phyloP scores from a whole-genome alignment of 768 basidiomycete genomes.

The Leccinum ochraceum region DNA sequence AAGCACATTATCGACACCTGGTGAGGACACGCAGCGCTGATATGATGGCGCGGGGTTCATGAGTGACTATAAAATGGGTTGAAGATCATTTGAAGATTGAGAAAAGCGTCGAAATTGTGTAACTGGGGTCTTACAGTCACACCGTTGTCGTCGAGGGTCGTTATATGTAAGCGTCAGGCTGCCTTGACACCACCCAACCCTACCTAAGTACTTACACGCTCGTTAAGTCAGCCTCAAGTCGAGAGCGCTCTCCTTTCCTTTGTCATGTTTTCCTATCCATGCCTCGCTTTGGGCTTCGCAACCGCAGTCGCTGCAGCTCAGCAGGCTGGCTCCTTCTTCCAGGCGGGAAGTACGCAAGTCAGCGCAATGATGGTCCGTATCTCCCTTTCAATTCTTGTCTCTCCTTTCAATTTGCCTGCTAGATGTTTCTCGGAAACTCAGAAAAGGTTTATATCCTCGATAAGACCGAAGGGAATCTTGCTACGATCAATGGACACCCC shows the following conservation, averaged over 20 bases:
- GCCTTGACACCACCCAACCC: not conserved
- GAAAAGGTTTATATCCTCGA: constrained; percentile 90
- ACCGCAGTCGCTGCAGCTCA: constrained; percentile 27
- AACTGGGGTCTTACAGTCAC: constrained; percentile 5
- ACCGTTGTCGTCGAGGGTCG: too few relatives aligned
- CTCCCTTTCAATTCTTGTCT: not conserved
- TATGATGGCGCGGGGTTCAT: not conserved
- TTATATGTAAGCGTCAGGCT: not conserved
- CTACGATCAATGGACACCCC: constrained; percentile 65
- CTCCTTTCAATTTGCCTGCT: constrained; percentile 5
- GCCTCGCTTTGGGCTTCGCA: constrained; percentile 49
- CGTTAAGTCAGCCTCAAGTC: constrained; percentile 3
- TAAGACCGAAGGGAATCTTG: constrained; percentile 80
- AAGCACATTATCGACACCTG: not conserved
- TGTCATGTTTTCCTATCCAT: constrained; percentile 34
- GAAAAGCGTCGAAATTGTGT: not conserved
- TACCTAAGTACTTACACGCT: constrained; percentile 10
- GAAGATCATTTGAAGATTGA: not conserved
- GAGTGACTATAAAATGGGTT: not conserved
- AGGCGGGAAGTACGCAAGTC: constrained; percentile 40
- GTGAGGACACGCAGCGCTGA: not conserved
- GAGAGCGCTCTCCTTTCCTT: constrained; percentile 7
- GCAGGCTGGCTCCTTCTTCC: constrained; percentile 23
- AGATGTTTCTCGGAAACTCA: constrained; percentile 81
- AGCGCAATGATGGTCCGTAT: constrained; percentile 55